These are phyloP conservation scores for Lasiodiplodia sp. DNA, from an alignment of 2,329 filamentous ascomycete species.

Conservation along the genomic window DNA sequence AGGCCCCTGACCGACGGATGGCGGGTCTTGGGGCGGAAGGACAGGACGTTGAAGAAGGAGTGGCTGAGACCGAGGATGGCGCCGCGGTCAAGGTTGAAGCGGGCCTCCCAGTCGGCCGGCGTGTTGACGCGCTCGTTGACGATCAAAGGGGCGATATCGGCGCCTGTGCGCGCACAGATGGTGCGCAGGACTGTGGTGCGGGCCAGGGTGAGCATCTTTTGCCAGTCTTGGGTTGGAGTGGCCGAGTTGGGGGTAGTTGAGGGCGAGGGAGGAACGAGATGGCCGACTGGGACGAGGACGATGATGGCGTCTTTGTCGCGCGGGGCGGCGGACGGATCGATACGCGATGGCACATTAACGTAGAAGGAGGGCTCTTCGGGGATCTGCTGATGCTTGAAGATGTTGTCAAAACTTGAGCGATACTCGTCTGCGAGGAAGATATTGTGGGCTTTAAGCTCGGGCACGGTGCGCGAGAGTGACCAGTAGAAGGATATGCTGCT, in stretches of 20 bases:
- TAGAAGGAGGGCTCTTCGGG: slow-evolving; percentile 77
- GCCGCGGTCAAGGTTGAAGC: slow-evolving; percentile 78
- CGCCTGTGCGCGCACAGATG: slow-evolving; percentile 67
- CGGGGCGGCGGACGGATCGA: slow-evolving; percentile 73
- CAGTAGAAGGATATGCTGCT: slow-evolving; percentile 81
- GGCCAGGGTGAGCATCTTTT: slow-evolving; percentile 64
- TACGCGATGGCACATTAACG: slow-evolving; percentile 75
- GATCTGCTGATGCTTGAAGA: slow-evolving; percentile 73
- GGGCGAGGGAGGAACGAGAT: slow-evolving; percentile 57
- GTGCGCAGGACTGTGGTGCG: slow-evolving; percentile 68
- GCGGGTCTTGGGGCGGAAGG: slow-evolving; percentile 68
- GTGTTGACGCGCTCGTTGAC: slow-evolving; percentile 71
- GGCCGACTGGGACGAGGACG: slow-evolving; percentile 75
- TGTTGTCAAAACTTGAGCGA: slow-evolving; percentile 75
- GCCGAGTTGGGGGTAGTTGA: slow-evolving; percentile 50
- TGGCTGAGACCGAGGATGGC: slow-evolving; percentile 76
- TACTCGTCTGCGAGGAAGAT: slow-evolving; percentile 80
- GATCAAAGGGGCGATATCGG: slow-evolving; percentile 59
- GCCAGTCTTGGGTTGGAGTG: slow-evolving; percentile 66
- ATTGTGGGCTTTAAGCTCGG: slow-evolving; percentile 73
- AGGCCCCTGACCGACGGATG: slow-evolving; percentile 59
- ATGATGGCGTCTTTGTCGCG: slow-evolving; percentile 70
- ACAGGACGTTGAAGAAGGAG: slow-evolving; percentile 76
- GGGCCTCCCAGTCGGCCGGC: slow-evolving; percentile 68
- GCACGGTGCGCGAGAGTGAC: slow-evolving; percentile 67